A percentile compares a stretch with the other conserved stretches of the same genome.
Evolutionary conservation across 225 moss, liverwort and hornwort species (phyloP).

Genomic region (Lunularia cruciata): DNA sequence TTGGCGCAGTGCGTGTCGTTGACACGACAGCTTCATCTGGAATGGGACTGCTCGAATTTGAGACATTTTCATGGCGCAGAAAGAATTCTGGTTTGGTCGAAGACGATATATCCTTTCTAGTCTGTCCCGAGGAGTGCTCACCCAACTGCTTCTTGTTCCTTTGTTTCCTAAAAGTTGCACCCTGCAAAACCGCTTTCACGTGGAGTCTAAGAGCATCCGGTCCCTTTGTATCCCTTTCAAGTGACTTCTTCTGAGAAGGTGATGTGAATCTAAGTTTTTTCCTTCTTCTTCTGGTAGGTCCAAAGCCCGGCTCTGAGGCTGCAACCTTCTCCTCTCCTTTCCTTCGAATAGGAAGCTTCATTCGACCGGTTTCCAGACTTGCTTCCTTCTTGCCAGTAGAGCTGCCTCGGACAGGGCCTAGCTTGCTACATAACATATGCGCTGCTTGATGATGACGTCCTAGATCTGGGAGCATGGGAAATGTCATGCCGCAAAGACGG

Average conservation of each 20-base stretch:
- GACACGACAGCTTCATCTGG: slow-evolving; percentile 46
- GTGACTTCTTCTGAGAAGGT: slow-evolving; percentile 7
- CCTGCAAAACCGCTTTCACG: slow-evolving; percentile 44
- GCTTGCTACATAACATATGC: slow-evolving; percentile 30
- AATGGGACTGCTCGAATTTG: not conserved
- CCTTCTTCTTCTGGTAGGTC: slow-evolving; percentile 22
- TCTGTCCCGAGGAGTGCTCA: slow-evolving; percentile 11
- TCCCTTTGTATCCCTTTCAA: slow-evolving; percentile 23
- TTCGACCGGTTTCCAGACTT: slow-evolving; percentile 33
- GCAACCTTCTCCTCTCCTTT: slow-evolving; percentile 30
- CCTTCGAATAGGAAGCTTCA: slow-evolving; percentile 43
- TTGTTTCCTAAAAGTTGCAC: slow-evolving; percentile 30
- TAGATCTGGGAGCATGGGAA: slow-evolving; percentile 63
- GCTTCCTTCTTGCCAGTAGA: slow-evolving; percentile 30
- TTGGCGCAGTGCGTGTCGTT: not conserved
- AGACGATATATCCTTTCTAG: slow-evolving; percentile 29
- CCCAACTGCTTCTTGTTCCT: slow-evolving; percentile 24
- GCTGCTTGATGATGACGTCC: slow-evolving; percentile 73
- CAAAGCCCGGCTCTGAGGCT: slow-evolving; percentile 13
- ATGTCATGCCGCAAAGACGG: slow-evolving; percentile 58
- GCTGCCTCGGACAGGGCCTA: not conserved
- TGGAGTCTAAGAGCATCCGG: slow-evolving; percentile 34
- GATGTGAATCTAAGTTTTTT: slow-evolving; percentile 24
- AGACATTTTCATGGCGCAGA: not conserved
- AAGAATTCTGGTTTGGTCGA: not conserved